These are phyloP conservation scores for Microcera coccophila DNA, from an alignment of 2,329 filamentous ascomycete species.

Conservation along the genomic window DNA sequence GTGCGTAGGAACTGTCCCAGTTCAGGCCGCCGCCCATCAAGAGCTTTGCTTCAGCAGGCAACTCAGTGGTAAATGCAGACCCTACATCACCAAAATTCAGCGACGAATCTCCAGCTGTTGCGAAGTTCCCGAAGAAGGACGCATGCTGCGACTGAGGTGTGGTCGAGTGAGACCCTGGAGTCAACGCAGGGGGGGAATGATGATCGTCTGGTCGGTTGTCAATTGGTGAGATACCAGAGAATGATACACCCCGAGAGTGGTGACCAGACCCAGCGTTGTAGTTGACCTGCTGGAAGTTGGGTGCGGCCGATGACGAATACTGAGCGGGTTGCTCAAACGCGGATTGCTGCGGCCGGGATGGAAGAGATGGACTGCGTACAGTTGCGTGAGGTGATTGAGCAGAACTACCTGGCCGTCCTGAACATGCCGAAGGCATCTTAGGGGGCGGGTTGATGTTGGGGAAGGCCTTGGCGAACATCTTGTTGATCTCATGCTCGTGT, in stretches of 20 bases:
- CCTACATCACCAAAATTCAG: no score
- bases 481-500: conserved; percentile 46
- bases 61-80: conserved; percentile 41
- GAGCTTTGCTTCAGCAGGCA: conserved; percentile 42
- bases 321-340: no score
- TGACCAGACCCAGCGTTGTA: conserved; percentile 15
- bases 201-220: conserved; percentile 12
- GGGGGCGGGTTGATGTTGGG: no score
- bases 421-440: no score
- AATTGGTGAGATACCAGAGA: conserved; percentile 15
- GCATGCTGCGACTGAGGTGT: conserved; percentile 19
- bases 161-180: conserved; percentile 24
- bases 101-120: conserved; percentile 19
- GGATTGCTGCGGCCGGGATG: no score
- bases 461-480: conserved; percentile 45
- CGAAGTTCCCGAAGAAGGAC: conserved; percentile 12
- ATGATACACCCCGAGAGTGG: conserved; percentile 16
- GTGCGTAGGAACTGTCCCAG: no score
- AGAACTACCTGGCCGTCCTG: no score
- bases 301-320: no score
- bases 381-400: no score
- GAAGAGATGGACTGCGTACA: no score
- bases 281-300: conserved; percentile 22
- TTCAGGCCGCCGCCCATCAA: conserved; percentile 33
- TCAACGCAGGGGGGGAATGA: conserved; percentile 24